Conservation (phyloP, 2,329 filamentous ascomycete genomes). For the Monilinia vaccinii-corymbosi region DNA sequence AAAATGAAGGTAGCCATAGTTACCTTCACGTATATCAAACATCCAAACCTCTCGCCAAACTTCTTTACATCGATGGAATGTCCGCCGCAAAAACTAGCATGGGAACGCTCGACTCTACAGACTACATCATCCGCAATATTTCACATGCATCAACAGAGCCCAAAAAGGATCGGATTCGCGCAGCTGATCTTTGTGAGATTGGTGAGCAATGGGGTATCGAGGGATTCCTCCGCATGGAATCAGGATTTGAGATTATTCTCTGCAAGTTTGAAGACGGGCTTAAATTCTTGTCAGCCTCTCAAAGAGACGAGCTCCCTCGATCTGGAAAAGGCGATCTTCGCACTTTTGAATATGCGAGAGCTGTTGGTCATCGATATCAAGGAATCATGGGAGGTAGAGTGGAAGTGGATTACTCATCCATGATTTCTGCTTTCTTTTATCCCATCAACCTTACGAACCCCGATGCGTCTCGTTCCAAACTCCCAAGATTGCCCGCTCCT, state of each 20-base stretch:
- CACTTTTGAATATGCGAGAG: constrained; percentile 32
- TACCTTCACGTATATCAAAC: constrained; percentile 61
- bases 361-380: constrained; percentile 34
- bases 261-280: constrained; percentile 46
- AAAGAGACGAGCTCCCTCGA: constrained; percentile 11
- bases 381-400: constrained; percentile 34
- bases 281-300: constrained; percentile 19
- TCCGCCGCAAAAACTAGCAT: constrained; percentile 55
- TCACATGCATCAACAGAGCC: background rate
- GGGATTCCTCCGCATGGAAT: constrained; percentile 58
- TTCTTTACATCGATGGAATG: constrained; percentile 64
- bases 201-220: constrained; percentile 49
- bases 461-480: constrained; percentile 11
- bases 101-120: constrained; percentile 61
- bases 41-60: constrained; percentile 41
- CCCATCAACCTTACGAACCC: constrained; percentile 25
- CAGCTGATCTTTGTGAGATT: constrained; percentile 45
- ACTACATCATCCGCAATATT: constrained; percentile 41
- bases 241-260: constrained; percentile 61
- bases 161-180: constrained; percentile 44
- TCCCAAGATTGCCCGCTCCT: constrained; percentile 19
- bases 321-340: background rate
- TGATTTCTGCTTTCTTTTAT: constrained; percentile 27
- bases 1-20: constrained; percentile 31
- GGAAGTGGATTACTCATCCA: constrained; percentile 24